Conservation (phyloP, 2,329 filamentous ascomycete species). For the Fonsecaea multimorphosa region DNA sequence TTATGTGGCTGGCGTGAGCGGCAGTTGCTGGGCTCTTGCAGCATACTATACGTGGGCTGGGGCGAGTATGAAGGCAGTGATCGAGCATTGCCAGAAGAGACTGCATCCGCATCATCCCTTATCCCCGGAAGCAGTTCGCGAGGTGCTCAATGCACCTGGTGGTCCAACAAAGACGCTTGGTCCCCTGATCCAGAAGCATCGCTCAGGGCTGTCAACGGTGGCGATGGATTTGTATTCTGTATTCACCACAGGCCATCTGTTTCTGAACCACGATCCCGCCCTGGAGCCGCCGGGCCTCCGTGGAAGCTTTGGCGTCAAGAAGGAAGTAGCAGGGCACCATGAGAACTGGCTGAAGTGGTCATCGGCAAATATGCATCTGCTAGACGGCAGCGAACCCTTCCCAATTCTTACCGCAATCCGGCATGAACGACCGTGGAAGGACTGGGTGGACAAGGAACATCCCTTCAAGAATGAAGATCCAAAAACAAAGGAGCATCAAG, state of each 20-base stretch:
- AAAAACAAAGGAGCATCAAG: constrained; percentile 24
- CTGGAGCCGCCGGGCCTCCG: constrained; percentile 14
- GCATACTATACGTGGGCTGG: constrained; percentile 32
- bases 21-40: constrained; percentile 29
- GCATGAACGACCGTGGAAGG: constrained; percentile 32
- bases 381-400: constrained; percentile 26
- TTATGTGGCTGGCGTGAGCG: constrained; percentile 28
- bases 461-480: constrained; percentile 30
- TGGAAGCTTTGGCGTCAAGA: constrained; percentile 6
- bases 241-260: constrained; percentile 31
- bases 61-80: constrained; percentile 26
- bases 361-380: constrained; percentile 17
- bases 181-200: constrained; percentile 29
- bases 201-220: constrained; percentile 24
- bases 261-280: constrained; percentile 22
- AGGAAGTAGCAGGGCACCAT: constrained; percentile 23
- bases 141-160: constrained; percentile 26
- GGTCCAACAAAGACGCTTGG: constrained; percentile 27
- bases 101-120: constrained; percentile 28
- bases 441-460: constrained; percentile 29
- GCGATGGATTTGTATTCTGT: constrained; percentile 33
- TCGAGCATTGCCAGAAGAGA: constrained; percentile 27
- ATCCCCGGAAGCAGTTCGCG: constrained; percentile 28
- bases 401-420: constrained; percentile 30
- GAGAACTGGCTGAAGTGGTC: constrained; percentile 30